Conservation (phyloP, 2,329 filamentous ascomycete genomes). For the Trichoderma atrobrunneum region DNA sequence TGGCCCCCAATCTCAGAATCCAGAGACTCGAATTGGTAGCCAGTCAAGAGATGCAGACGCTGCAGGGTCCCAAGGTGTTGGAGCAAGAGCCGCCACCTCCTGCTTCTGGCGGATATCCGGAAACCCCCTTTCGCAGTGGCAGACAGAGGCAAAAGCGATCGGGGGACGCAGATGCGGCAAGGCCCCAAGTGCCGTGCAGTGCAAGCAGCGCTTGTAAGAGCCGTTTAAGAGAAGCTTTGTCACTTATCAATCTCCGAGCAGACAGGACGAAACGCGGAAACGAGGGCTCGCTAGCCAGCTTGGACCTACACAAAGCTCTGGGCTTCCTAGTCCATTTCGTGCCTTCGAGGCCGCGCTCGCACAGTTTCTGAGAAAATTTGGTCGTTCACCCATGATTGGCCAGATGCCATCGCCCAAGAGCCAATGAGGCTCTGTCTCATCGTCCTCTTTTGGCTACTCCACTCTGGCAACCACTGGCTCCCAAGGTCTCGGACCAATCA, state of each 20-base stretch:
- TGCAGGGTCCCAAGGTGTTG: neutral
- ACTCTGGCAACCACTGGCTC: slow-evolving; percentile 26
- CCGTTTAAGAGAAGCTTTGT: slow-evolving; percentile 18
- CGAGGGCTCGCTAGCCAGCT: slow-evolving; percentile 9
- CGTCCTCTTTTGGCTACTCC: slow-evolving; percentile 24
- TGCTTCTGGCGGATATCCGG: slow-evolving; percentile 11
- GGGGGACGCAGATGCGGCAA: neutral
- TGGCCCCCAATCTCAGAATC: slow-evolving; percentile 1
- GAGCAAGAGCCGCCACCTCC: neutral
- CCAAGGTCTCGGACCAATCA: slow-evolving; percentile 31
- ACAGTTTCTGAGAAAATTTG: slow-evolving; percentile 12
- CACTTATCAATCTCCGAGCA: slow-evolving; percentile 20
- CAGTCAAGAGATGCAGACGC: neutral
- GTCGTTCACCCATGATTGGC: slow-evolving; percentile 19
- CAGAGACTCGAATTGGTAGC: neutral
- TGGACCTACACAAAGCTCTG: slow-evolving; percentile 14
- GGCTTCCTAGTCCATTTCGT: slow-evolving; percentile 3
- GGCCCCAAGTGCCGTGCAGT: slow-evolving; percentile 3
- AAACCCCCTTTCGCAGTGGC: neutral
- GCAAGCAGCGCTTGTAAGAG: neutral
- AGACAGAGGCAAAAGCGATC: neutral
- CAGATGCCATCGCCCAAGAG: neutral
- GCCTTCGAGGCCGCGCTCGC: slow-evolving; percentile 3
- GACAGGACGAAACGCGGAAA: slow-evolving; percentile 8
- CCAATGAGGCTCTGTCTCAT: slow-evolving; percentile 24